Percentiles rank a stretch among this genome's conserved stretches.
phyloP scores from a whole-genome alignment of 805 yeast genomes.

The Osmozyma mogii region DNA sequence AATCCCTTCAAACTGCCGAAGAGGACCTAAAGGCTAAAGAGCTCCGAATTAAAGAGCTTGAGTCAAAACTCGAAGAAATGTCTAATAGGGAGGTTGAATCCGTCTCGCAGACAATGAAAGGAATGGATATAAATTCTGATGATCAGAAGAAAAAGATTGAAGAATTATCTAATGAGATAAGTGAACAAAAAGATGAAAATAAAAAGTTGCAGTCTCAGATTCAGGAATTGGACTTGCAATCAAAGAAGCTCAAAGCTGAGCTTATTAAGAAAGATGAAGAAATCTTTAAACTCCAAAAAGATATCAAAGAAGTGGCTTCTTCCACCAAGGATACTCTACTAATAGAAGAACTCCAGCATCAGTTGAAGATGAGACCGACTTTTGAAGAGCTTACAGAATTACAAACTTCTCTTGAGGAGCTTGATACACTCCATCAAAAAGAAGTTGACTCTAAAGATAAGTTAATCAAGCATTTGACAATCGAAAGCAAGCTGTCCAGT shows the following conservation, averaged over 20 bases:
- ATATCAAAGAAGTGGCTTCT: background rate
- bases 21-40: too few relatives aligned
- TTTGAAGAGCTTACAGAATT: conserved; percentile 35
- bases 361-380: conserved; percentile 33
- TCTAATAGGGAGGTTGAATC: background rate
- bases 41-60: too few relatives aligned
- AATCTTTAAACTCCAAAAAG: background rate
- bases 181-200: conserved; percentile 4
- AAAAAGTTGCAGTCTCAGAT: conserved; percentile 4
- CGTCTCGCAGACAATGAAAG: background rate
- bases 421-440: conserved; percentile 30
- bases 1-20: too few relatives aligned
- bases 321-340: background rate
- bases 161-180: background rate
- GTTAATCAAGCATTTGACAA: conserved; percentile 16
- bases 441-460: conserved; percentile 22
- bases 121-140: background rate
- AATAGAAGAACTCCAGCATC: conserved; percentile 22
- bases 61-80: too few relatives aligned
- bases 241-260: background rate
- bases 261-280: background rate
- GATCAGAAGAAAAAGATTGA: conserved; percentile 3
- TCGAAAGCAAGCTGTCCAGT: background rate
- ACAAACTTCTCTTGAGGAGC: conserved; percentile 35
- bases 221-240: background rate